Conservation (phyloP, 106 monocot genomes). For the Hemerocallis citrina region DNA sequence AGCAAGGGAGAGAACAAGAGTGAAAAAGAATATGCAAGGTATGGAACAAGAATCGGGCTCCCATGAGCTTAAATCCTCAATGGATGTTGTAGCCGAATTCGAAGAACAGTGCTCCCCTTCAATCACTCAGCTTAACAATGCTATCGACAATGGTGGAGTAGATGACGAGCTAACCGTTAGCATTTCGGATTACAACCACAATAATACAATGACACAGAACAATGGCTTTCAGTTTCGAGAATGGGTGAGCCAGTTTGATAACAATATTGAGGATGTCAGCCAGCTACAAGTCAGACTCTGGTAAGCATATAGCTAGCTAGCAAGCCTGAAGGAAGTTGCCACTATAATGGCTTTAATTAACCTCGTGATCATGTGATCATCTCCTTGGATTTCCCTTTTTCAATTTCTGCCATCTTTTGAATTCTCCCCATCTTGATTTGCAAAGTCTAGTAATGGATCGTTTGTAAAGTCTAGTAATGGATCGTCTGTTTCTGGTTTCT, state of each 20-base stretch:
- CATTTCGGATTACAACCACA: not conserved
- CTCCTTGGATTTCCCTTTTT: no score
- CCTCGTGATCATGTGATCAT: no score
- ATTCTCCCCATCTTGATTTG: no score
- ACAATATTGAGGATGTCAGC: not conserved
- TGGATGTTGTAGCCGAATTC: conserved; percentile 13
- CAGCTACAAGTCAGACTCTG: not conserved
- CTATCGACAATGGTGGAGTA: not conserved
- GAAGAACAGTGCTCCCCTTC: conserved; percentile 13
- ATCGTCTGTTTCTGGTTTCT: no score
- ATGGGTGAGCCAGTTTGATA: conserved; percentile 3
- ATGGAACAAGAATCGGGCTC: conserved; percentile 11
- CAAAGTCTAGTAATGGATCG: no score
- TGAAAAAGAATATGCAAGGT: conserved; percentile 22
- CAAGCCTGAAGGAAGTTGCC: no score
- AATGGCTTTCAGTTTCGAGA: no score
- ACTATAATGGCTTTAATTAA: no score
- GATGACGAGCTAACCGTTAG: not conserved
- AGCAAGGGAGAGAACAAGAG: conserved; percentile 47
- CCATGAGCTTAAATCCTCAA: conserved; percentile 14
- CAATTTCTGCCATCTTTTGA: no score
- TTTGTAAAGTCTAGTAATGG: no score
- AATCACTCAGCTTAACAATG: not conserved
- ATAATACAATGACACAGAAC: conserved; percentile 6
- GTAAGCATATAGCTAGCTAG: no score